Evolutionary conservation across 2,329 filamentous ascomycete genomes (phyloP), one percentile per base, ranked within the genome.

Genomic region (Coleophoma crateriformis): DNA sequence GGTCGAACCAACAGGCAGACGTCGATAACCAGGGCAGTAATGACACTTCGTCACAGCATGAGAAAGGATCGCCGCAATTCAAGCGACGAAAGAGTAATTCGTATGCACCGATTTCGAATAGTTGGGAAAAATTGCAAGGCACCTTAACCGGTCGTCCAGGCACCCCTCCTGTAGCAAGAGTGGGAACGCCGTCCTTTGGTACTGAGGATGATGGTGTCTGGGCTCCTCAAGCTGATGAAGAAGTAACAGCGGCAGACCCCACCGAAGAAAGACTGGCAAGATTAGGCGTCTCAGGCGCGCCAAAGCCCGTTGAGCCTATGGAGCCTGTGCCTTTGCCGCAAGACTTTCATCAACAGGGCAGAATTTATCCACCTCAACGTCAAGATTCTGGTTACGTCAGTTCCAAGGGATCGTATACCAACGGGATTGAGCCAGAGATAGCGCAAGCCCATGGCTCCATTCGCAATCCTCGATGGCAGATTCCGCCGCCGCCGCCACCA

Each of bases 231-330:
- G 57, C 61, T 43, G 62, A 57, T 22, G 64, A 64, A 54, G 49
- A 51, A 22, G 48, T 45, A 45, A 27, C 27, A 27, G 27, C 27
- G 6, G 27, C 27, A 27, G 58, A 64, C 52, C 55, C 61, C 14
- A 63, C 57, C 12, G 63, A 66, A 49, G 59, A 59, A 22, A 50
- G 61, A 37, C 59, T 69, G 50, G 64, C 64, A 49, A 61, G 64
- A 39, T 50, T 69, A 12, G 66, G 65, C 34, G 67, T 68, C 15
- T 63, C 64, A 33, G 67, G 67, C 22, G 50, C 55, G 34, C 58
- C 67, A 33, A 69, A 68, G 46, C 65, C 66, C 35, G 53, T 61
- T 32, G 19, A 44, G 32, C 41, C 41, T 7, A 44, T 44, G 41
- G 41, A 44, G 14, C 41, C 41, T 32, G 41, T 44, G 27, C 41